Evolutionary conservation across 2,329 filamentous ascomycete species (phyloP).

Genomic region (Colletotrichum caudatum): DNA sequence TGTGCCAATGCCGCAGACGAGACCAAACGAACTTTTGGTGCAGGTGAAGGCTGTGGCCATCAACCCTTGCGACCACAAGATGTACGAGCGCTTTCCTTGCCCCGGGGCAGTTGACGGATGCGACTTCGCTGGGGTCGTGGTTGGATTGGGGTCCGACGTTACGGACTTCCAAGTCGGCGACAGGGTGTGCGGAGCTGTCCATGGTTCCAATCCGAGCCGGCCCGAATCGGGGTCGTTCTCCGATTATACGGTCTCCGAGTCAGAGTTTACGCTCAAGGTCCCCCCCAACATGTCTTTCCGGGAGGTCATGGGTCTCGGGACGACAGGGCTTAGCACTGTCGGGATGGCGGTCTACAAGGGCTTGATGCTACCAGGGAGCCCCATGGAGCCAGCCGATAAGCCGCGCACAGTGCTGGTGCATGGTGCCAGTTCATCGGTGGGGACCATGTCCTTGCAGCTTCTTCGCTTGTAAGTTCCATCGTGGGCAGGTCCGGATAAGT

Average conservation of each 20-base stretch:
- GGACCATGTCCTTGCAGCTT: constrained; percentile 46
- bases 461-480: constrained; percentile 45
- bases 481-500: neutral
- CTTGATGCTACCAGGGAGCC: constrained; percentile 42
- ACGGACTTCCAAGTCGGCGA: constrained; percentile 44
- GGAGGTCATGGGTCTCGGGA: constrained; percentile 41
- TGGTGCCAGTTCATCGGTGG: constrained; percentile 43
- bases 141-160: constrained; percentile 44
- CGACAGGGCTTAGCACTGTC: constrained; percentile 34
- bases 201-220: constrained; percentile 36
- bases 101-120: constrained; percentile 46
- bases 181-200: constrained; percentile 45
- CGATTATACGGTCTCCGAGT: constrained; percentile 37
- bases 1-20: constrained; percentile 13
- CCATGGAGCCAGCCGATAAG: constrained; percentile 35
- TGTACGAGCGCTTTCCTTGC: constrained; percentile 42
- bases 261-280: constrained; percentile 35
- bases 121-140: constrained; percentile 49
- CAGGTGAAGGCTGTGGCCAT: constrained; percentile 44
- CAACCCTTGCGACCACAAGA: constrained; percentile 50
- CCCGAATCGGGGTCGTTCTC: constrained; percentile 44
- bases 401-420: constrained; percentile 43
- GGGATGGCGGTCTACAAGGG: constrained; percentile 43
- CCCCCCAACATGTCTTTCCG: constrained; percentile 40
- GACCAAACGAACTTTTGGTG: constrained; percentile 31